Percentiles rank a stretch among this genome's conserved stretches.
Conservation (phyloP, 1,284 basidiomycete genomes). For the Salmacisia buchloeana region DNA sequence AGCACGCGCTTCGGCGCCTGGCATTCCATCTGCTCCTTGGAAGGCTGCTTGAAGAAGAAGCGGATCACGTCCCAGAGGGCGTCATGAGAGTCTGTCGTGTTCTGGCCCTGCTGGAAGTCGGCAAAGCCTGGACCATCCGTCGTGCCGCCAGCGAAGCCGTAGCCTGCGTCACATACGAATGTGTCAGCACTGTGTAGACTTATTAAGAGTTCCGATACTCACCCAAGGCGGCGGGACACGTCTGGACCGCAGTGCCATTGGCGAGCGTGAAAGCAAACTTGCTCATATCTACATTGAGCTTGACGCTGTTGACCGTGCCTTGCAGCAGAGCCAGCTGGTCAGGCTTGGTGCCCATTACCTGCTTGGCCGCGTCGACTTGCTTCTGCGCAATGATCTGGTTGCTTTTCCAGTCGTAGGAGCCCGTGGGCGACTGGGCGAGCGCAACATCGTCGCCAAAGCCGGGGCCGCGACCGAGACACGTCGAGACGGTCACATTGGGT, state of each 20-base stretch:
- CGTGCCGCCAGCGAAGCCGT: constrained; percentile 60
- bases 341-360: constrained; percentile 19
- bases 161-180: not conserved
- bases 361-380: constrained; percentile 32
- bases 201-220: constrained; percentile 22
- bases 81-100: constrained; percentile 62
- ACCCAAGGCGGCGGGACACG: constrained; percentile 73
- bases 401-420: constrained; percentile 32
- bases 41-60: constrained; percentile 64
- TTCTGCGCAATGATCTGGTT: constrained; percentile 39
- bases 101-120: constrained; percentile 72
- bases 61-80: constrained; percentile 69
- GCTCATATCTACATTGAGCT: constrained; percentile 59
- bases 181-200: not conserved
- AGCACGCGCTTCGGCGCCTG: constrained; percentile 76
- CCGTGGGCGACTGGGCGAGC: constrained; percentile 26
- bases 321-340: not conserved
- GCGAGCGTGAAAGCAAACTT: constrained; percentile 63
- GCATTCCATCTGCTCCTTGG: constrained; percentile 64
- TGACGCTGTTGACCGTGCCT: constrained; percentile 29
- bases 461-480: constrained; percentile 35
- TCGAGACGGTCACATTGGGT: constrained; percentile 31
- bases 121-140: constrained; percentile 75
- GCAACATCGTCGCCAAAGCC: constrained; percentile 27
- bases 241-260: constrained; percentile 65